These are phyloP conservation scores for Pezicula radicicola DNA, from an alignment of 2,329 filamentous ascomycete species.

Conservation along the genomic window DNA sequence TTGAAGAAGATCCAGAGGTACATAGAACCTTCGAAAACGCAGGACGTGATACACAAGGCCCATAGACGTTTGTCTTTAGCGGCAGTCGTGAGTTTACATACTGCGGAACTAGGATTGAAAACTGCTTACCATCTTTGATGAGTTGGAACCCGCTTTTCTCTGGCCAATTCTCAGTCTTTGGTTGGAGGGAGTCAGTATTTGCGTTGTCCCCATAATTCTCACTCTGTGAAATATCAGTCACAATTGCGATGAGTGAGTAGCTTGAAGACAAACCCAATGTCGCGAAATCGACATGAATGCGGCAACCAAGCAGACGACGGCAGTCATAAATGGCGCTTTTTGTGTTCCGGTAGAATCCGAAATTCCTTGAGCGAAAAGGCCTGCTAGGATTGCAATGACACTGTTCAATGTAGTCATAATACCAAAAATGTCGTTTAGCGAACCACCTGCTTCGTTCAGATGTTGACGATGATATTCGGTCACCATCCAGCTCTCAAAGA, in stretches of 20 bases:
- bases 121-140: neutral
- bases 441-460: constrained; percentile 34
- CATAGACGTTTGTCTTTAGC: constrained; percentile 42
- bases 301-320: constrained; percentile 34
- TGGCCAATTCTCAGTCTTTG: constrained; percentile 1
- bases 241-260: neutral
- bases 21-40: constrained; percentile 57
- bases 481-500: constrained; percentile 62
- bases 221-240: constrained; percentile 26
- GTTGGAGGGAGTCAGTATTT: neutral
- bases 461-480: constrained; percentile 48
- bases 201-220: constrained; percentile 43
- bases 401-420: constrained; percentile 49
- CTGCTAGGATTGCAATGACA: constrained; percentile 49
- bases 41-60: constrained; percentile 46
- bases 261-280: constrained; percentile 39
- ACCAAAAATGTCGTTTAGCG: constrained; percentile 48
- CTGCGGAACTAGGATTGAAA: neutral
- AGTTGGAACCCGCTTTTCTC: constrained; percentile 11
- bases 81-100: neutral
- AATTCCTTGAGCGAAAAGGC: constrained; percentile 46
- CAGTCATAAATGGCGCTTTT: constrained; percentile 48
- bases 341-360: constrained; percentile 43
- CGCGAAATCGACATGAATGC: constrained; percentile 42
- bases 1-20: constrained; percentile 62